These are phyloP conservation scores for Hypoxylon sp. DNA, from an alignment of 2,329 filamentous ascomycete species.

Conservation along the genomic window DNA sequence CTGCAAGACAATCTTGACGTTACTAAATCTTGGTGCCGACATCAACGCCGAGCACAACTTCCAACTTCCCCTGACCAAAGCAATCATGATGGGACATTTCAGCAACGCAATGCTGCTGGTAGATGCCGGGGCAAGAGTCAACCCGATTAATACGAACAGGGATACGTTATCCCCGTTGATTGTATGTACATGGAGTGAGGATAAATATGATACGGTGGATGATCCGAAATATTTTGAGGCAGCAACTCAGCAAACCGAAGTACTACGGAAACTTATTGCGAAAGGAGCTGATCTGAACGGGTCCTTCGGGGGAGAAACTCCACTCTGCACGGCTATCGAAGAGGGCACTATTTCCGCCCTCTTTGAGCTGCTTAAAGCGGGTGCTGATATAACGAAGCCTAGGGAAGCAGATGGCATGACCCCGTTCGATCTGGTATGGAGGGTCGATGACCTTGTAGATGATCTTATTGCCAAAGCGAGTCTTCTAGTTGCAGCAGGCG, in stretches of 20 bases:
- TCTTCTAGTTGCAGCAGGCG: conserved; percentile 26
- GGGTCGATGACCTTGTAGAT: neutral
- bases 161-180: conserved; percentile 14
- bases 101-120: conserved; percentile 18
- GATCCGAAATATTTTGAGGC: neutral
- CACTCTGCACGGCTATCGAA: conserved; percentile 25
- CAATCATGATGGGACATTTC: conserved; percentile 1
- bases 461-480: conserved; percentile 13
- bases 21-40: conserved; percentile 32
- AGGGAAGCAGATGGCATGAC: neutral
- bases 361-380: conserved; percentile 26
- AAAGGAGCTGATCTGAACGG: conserved; percentile 19
- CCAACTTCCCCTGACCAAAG: conserved; percentile 13
- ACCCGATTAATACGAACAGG: neutral
- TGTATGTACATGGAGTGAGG: neutral
- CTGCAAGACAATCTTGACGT: neutral
- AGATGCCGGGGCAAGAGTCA: conserved; percentile 18
- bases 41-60: conserved; percentile 2
- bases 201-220: neutral
- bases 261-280: conserved; percentile 20
- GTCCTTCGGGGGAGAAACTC: neutral
- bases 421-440: conserved; percentile 21
- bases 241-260: neutral
- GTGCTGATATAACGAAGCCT: conserved; percentile 19
- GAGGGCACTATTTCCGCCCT: conserved; percentile 1